Percentiles rank a stretch among this genome's conserved stretches.
Conservation (phyloP, 2,329 filamentous ascomycete species). For the Didymella keratinophila region DNA sequence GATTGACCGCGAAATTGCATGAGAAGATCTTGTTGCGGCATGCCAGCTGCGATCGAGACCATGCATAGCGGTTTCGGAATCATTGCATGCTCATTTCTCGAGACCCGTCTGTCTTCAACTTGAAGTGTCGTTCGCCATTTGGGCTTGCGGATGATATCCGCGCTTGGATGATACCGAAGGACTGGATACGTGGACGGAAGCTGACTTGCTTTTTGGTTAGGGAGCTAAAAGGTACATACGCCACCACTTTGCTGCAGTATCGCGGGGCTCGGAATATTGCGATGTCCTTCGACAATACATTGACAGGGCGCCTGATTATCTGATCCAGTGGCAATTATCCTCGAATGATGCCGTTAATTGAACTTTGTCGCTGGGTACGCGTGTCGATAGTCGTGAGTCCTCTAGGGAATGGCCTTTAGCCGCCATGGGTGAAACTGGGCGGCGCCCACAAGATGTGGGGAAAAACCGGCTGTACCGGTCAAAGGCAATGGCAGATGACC, state of each 20-base stretch:
- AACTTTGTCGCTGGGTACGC: background rate
- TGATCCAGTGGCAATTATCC: background rate
- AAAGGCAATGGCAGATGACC: constrained; percentile 18
- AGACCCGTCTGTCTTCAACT: background rate
- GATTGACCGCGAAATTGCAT: background rate
- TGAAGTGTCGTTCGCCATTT: background rate
- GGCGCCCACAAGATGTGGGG: background rate
- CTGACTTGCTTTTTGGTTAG: constrained; percentile 24
- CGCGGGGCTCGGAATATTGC: constrained; percentile 19
- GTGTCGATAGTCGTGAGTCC: background rate
- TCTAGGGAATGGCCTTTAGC: background rate
- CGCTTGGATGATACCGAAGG: constrained; percentile 30
- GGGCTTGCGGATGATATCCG: constrained; percentile 8
- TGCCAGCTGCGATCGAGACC: constrained; percentile 5
- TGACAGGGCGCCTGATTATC: background rate
- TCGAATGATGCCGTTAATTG: background rate
- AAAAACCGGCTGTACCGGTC: constrained; percentile 10
- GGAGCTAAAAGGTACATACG: constrained; percentile 13
- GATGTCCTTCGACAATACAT: constrained; percentile 1
- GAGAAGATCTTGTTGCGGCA: background rate
- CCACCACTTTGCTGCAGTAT: constrained; percentile 26
- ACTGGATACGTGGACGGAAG: constrained; percentile 20
- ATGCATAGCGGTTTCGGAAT: constrained; percentile 7
- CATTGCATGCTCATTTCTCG: constrained; percentile 5
- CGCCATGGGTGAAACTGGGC: background rate